phyloP scores from a whole-genome alignment of 257 asterid genomes.

The Solanum lycopersicoides region DNA sequence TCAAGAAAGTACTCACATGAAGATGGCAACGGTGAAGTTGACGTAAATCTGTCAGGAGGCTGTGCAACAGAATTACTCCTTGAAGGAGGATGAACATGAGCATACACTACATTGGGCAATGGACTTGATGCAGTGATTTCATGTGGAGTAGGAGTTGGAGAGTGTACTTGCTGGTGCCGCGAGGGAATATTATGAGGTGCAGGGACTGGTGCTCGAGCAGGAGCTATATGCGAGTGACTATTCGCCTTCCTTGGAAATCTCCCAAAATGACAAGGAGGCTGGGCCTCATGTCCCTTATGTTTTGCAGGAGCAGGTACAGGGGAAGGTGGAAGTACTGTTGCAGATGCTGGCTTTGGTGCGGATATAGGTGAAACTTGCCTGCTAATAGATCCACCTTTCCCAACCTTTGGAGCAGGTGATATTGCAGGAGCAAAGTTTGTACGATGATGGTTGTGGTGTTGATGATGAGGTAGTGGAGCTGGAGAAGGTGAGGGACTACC shows the following conservation, averaged over 20 bases:
- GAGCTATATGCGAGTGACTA: constrained; percentile 27
- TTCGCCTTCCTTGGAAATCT: constrained; percentile 39
- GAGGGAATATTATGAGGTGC: constrained; percentile 46
- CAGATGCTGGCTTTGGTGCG: constrained; percentile 12
- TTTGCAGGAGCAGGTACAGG: constrained; percentile 23
- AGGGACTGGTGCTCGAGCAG: constrained; percentile 43
- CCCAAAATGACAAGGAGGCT: constrained; percentile 58
- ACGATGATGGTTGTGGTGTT: constrained; percentile 30
- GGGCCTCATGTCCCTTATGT: constrained; percentile 18
- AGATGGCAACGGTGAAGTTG: constrained; percentile 47
- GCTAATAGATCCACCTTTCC: constrained; percentile 10
- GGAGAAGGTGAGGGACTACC: constrained; percentile 28
- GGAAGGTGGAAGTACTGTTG: constrained; percentile 26
- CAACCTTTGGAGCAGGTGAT: constrained; percentile 53
- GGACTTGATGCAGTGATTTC: constrained; percentile 45
- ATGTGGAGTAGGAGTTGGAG: constrained; percentile 19
- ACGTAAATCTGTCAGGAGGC: constrained; percentile 34
- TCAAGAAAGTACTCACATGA: constrained; percentile 50
- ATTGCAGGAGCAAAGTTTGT: constrained; percentile 37
- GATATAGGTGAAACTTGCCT: constrained; percentile 25
- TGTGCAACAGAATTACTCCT: constrained; percentile 28
- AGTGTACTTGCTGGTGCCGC: constrained; percentile 14
- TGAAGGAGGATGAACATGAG: constrained; percentile 52
- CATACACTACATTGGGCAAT: constrained; percentile 31
- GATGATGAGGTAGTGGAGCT: constrained; percentile 36